Percentiles rank a stretch among this genome's conserved stretches.
These are phyloP conservation scores for Vaccinium darrowii DNA, from an alignment of 148 eudicot species.

Conservation along the genomic window DNA sequence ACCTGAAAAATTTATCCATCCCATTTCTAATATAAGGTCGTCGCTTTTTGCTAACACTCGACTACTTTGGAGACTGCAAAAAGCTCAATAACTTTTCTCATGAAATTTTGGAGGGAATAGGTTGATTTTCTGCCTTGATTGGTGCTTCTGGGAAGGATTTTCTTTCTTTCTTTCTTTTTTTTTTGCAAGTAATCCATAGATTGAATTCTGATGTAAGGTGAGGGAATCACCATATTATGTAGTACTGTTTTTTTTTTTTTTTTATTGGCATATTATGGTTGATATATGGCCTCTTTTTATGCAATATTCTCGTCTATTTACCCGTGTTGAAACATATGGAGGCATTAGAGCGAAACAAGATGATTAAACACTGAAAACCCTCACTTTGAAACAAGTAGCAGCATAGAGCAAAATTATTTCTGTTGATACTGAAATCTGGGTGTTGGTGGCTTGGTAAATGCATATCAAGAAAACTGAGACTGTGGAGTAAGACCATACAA, in stretches of 20 bases:
- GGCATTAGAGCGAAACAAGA: background rate
- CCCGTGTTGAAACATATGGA: background rate
- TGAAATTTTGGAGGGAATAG: background rate
- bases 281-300: background rate
- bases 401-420: no score
- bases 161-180: background rate
- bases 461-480: no score
- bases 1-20: conserved; percentile 38
- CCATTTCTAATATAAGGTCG: conserved; percentile 44
- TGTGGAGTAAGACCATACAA: no score
- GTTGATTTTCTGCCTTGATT: background rate
- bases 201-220: background rate
- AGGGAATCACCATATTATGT: background rate
- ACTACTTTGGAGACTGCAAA: background rate
- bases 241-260: no score
- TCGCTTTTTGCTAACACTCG: background rate
- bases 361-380: background rate
- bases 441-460: no score
- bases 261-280: no score
- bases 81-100: background rate
- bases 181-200: background rate
- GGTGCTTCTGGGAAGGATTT: background rate
- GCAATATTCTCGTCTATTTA: background rate
- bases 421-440: no score
- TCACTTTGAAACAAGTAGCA: no score